These are phyloP conservation scores for Cochlearia excelsa DNA, from an alignment of 345 rosid genomes.

Conservation along the genomic window DNA sequence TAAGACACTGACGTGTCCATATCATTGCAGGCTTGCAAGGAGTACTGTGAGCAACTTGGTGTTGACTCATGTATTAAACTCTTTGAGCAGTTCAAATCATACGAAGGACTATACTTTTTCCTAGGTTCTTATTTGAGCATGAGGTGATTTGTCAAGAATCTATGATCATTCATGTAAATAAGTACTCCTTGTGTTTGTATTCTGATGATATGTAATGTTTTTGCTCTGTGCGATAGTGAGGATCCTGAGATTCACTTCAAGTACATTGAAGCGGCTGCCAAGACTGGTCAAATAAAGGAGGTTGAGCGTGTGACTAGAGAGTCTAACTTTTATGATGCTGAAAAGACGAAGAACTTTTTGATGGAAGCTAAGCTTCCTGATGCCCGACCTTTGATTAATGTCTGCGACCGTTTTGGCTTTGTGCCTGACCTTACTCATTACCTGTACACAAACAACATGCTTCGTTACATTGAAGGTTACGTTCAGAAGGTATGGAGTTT, in stretches of 20 bases:
- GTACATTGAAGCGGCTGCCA: slow-evolving; percentile 99
- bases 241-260: slow-evolving; percentile 98
- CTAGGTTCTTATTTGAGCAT: slow-evolving; percentile 95
- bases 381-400: slow-evolving; percentile 95
- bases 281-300: slow-evolving; percentile 94
- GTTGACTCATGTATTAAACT: slow-evolving; percentile 93
- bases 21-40: slow-evolving; percentile 83
- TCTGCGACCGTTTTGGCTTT: slow-evolving; percentile 97
- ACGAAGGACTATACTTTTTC: slow-evolving; percentile 97
- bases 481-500: slow-evolving; percentile 82
- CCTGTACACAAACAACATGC: slow-evolving; percentile 90
- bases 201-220: slow-evolving; percentile 16
- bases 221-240: slow-evolving; percentile 57
- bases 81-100: slow-evolving; percentile 98
- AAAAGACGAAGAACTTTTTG: slow-evolving; percentile 93
- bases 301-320: slow-evolving; percentile 99
- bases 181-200: slow-evolving; percentile 9
- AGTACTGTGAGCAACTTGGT: slow-evolving; percentile 97
- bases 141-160: slow-evolving; percentile 50
- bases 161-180: slow-evolving; percentile 23
- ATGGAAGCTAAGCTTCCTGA: slow-evolving; percentile 99
- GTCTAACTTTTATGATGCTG: slow-evolving; percentile 93
- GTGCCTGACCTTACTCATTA: slow-evolving; percentile 98
- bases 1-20: slow-evolving; percentile 30
- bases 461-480: slow-evolving; percentile 98